A percentile compares a stretch with the other conserved stretches of the same genome.
Conservation (phyloP, 306 rosid genomes). For the Alnus rubra region DNA sequence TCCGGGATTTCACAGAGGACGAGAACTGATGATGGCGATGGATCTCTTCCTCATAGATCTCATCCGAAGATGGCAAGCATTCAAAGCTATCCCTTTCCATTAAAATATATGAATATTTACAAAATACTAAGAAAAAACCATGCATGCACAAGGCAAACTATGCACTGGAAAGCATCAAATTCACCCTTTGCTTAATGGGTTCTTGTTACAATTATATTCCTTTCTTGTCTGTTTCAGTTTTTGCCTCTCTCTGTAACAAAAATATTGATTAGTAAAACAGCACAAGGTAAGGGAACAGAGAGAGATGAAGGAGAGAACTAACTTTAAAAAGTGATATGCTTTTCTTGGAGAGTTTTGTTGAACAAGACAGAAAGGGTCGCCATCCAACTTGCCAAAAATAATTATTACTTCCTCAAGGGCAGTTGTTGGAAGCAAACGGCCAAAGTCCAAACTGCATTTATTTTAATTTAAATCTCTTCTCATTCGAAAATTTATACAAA, state of each 20-base stretch:
- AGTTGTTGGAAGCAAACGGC: conserved; percentile 16
- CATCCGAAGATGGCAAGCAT: conserved; percentile 24
- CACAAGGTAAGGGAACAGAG: not conserved
- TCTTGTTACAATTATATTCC: not conserved
- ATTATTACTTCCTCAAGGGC: conserved; percentile 1
- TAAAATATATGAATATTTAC: not conserved
- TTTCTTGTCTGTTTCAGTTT: not conserved
- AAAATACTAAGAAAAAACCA: not conserved
- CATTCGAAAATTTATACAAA: too few relatives aligned
- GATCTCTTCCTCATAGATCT: conserved; percentile 14
- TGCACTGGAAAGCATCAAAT: not conserved
- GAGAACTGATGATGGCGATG: conserved; percentile 11
- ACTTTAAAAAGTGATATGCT: conserved; percentile 13
- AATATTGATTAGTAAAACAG: conserved; percentile 3
- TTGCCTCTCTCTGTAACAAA: not conserved
- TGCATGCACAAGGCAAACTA: not conserved
- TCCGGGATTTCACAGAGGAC: conserved; percentile 4
- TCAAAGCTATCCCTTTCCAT: conserved; percentile 15
- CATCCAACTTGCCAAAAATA: conserved; percentile 16
- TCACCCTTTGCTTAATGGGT: not conserved
- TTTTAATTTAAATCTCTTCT: not conserved
- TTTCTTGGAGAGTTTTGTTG: conserved; percentile 20
- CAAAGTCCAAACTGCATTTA: conserved; percentile 18
- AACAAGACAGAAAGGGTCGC: conserved; percentile 24
- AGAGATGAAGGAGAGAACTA: not conserved